These are phyloP conservation scores for Metschnikowia arizonensis DNA, from an alignment of 805 yeast species.

Conservation along the genomic window DNA sequence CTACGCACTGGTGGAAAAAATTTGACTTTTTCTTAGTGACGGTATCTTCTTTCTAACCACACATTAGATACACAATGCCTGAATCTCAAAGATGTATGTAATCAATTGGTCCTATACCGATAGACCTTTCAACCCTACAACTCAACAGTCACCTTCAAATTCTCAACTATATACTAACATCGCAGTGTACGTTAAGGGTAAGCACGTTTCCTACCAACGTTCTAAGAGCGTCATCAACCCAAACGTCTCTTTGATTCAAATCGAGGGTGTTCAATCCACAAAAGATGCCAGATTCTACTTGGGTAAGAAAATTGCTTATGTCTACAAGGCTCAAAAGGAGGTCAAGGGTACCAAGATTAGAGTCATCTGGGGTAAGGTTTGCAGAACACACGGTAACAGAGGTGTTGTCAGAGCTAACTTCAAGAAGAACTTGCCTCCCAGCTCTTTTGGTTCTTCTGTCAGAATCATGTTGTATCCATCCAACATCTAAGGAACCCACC, in stretches of 20 bases:
- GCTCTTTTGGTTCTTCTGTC: constrained; percentile 99
- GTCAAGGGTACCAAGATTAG: constrained; percentile 98
- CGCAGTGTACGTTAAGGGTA: constrained; percentile 98
- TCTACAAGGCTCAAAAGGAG: constrained; percentile 98
- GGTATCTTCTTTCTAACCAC: constrained; percentile 13
- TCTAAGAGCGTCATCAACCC: constrained; percentile 98
- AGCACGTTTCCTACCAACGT: constrained; percentile 99
- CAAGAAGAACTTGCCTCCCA: constrained; percentile 98
- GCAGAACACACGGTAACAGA: constrained; percentile 98
- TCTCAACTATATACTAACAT: constrained; percentile 31
- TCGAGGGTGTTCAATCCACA: constrained; percentile 90
- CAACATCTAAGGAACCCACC: constrained; percentile 70
- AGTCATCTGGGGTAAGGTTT: constrained; percentile 99
- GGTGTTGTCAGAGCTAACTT: constrained; percentile 98
- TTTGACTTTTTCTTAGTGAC: constrained; percentile 11
- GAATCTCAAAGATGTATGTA: constrained; percentile 97
- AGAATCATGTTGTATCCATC: constrained; percentile 99
- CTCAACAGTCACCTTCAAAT: too few relatives aligned
- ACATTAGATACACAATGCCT: constrained; percentile 60
- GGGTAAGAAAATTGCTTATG: constrained; percentile 99
- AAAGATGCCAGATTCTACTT: constrained; percentile 98
- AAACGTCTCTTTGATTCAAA: constrained; percentile 91
- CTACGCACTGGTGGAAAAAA: constrained; percentile 17
- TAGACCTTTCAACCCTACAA: too few relatives aligned
- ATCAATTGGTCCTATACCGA: too few relatives aligned